Evolutionary conservation across 768 basidiomycete genomes (phyloP).

Genomic region (Antrodiella citrinella): DNA sequence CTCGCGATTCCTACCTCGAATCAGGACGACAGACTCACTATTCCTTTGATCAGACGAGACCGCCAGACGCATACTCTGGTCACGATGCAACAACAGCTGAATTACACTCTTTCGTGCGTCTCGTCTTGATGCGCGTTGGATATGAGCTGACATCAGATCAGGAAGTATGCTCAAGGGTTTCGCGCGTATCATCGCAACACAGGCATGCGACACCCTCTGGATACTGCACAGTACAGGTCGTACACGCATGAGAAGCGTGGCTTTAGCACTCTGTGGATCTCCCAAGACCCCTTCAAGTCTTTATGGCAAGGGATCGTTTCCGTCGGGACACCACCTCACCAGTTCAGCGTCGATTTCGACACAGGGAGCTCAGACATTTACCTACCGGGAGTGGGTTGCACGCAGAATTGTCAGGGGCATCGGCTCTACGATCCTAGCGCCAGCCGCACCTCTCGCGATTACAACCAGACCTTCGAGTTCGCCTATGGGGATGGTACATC

Average conservation of each 20-base stretch:
- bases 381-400: conserved; percentile 32
- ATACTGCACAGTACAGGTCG: neutral
- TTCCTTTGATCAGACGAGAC: neutral
- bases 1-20: neutral
- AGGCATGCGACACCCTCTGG: neutral
- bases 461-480: conserved; percentile 29
- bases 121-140: too few species aligned
- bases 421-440: conserved; percentile 27
- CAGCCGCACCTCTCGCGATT: conserved; percentile 30
- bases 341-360: conserved; percentile 31
- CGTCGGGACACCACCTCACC: conserved; percentile 39
- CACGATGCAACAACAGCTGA: too few species aligned
- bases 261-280: conserved; percentile 4
- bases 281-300: conserved; percentile 27
- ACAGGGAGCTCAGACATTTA: conserved; percentile 42
- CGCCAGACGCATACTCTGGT: neutral
- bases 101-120: too few species aligned
- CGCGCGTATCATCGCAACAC: neutral
- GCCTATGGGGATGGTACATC: conserved; percentile 41
- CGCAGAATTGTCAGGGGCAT: conserved; percentile 30
- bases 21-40: too few species aligned
- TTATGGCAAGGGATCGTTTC: conserved; percentile 40
- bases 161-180: neutral
- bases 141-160: too few species aligned
- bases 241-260: neutral